Percentiles rank a stretch among this genome's conserved stretches.
Evolutionary conservation across 257 asterid genomes (phyloP).

Genomic region (Fraxinus cuspidata): DNA sequence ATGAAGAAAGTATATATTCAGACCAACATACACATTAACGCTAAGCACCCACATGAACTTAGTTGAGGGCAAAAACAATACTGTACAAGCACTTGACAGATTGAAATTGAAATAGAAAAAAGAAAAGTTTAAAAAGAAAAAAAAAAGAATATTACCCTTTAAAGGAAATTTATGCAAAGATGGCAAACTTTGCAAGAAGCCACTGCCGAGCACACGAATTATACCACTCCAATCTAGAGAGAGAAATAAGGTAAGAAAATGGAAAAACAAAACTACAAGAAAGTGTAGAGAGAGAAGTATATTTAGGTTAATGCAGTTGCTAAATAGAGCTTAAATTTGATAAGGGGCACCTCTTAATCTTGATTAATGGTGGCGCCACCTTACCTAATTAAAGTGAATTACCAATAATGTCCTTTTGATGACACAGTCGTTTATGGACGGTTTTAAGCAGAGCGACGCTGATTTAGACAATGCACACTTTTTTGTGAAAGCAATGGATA

Average conservation of each 20-base stretch:
- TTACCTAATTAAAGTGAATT: not conserved
- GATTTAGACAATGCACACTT: constrained; percentile 53
- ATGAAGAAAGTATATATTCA: not conserved
- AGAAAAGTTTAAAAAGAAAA: not conserved
- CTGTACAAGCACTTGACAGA: constrained; percentile 6
- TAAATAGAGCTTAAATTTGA: constrained; percentile 34
- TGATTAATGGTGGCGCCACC: constrained; percentile 25
- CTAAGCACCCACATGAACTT: constrained; percentile 15
- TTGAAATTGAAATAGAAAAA: constrained; percentile 16
- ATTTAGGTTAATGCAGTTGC: constrained; percentile 18
- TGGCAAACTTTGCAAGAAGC: constrained; percentile 33
- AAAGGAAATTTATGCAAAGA: constrained; percentile 27
- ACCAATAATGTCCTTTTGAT: constrained; percentile 32
- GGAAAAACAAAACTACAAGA: constrained; percentile 24
- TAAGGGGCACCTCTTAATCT: constrained; percentile 18
- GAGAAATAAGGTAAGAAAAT: constrained; percentile 30
- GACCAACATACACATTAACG: constrained; percentile 22
- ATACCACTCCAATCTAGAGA: constrained; percentile 32
- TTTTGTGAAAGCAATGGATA: constrained; percentile 46
- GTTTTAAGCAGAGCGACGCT: constrained; percentile 34
- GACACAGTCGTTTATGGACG: constrained; percentile 39
- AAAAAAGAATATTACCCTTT: constrained; percentile 37
- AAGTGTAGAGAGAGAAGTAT: constrained; percentile 16
- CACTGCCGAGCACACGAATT: constrained; percentile 31
- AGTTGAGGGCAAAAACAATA: constrained; percentile 6